phyloP scores from a whole-genome alignment of 257 asterid genomes.

The Solanum lycopersicoides region DNA sequence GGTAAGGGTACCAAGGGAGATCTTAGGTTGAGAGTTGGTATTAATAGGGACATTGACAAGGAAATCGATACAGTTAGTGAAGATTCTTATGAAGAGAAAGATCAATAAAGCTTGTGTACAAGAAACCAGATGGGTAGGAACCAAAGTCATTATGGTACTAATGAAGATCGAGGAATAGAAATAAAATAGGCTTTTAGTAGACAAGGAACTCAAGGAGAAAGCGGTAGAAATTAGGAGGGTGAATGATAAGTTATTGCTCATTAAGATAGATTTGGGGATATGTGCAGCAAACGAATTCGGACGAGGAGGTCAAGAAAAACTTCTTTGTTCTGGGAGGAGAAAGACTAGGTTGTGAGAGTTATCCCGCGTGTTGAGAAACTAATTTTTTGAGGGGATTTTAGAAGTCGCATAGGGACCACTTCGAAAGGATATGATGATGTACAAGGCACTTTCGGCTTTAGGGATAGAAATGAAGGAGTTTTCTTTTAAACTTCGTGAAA shows the following conservation, averaged over 20 bases:
- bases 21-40: not conserved
- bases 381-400: not conserved
- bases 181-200: not conserved
- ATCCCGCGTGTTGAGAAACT: not conserved
- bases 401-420: not conserved
- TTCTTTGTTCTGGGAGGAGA: not conserved
- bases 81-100: not conserved
- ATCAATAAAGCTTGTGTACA: no score
- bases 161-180: not conserved
- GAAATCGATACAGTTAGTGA: not conserved
- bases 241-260: not conserved
- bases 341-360: not conserved
- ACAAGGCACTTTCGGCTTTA: not conserved
- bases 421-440: not conserved
- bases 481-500: no score
- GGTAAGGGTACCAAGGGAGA: not conserved
- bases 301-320: not conserved
- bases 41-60: not conserved
- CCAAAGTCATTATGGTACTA: not conserved
- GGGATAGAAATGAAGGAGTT: not conserved
- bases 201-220: not conserved
- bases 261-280: not conserved
- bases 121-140: not conserved
- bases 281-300: not conserved
- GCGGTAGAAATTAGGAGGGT: not conserved